Base-by-base conservation (phyloP, 2,329 filamentous ascomycete genomes). In the Colletotrichum destructivum region DNA sequence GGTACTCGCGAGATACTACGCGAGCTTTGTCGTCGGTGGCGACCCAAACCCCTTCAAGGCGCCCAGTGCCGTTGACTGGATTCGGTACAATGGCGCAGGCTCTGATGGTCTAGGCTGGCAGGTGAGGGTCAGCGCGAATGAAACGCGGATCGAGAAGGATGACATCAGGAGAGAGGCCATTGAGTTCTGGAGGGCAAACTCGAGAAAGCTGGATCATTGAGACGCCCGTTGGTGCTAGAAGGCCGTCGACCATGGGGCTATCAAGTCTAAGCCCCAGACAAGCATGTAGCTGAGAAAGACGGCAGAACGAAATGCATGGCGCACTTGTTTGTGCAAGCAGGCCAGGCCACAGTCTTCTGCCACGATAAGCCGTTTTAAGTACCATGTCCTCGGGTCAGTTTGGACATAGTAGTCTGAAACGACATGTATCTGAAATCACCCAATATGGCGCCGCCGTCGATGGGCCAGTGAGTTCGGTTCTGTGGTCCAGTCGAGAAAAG, bases 381-480 rank as follows among this genome's bases (percentile, higher is more conserved):
- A 4, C 3, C 26, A 26, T 26, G 26, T 26, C 4, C 6, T 31
- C 7, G 31, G 7, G 31, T 31, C 7, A 7, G 31, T 31, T 31
- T 31, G 31, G 31, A 26, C 26, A 26, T 26, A 26, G 26, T 31
- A 31, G 31, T 31, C 9, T 8, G 31, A 2, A 31, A 31, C 9
- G 31, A 31, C 31, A 31, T 31, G 31, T 7, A 31, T 31, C 31
- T 31, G 5, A 31, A 31, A 31, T 31, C 4, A 31, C 31, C 31
- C 31, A 31, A 8, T 31, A 94, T 77, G 8, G 91, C 91, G 52
- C 92, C 92, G 62, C 92, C 92, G 56, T 79, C 84, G 61, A 91
- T 78, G 9, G 92, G 92, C 92, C 92, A 94, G 79, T 89, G 87
- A 2, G 92, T 93, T 64, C 92, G 89, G 80, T 94, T 94, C 46